Evolutionary conservation across 176 grass and related monocot genomes (phyloP).

Genomic region (Phoenix roebelenii): DNA sequence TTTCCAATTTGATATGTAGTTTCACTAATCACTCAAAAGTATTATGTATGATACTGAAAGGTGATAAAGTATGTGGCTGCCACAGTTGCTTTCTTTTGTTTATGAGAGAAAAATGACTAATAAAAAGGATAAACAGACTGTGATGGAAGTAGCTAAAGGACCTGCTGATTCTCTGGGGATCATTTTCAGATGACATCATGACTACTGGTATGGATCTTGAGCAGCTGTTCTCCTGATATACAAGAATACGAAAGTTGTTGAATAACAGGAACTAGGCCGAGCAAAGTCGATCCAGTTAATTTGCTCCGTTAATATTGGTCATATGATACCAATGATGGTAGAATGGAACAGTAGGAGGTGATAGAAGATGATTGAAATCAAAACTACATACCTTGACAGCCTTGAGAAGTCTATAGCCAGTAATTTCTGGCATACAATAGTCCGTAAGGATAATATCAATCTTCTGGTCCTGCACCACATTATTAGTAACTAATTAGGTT

Average conservation of each 20-base stretch:
- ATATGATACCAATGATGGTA: not conserved
- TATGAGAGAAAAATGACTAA: too few species aligned
- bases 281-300: not conserved
- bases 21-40: too few species aligned
- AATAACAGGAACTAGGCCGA: not conserved
- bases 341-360: not conserved
- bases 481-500: too few species aligned
- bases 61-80: too few species aligned
- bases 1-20: too few species aligned
- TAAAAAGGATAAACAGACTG: too few species aligned
- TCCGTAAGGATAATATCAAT: conserved; percentile 94
- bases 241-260: not conserved
- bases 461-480: conserved; percentile 49
- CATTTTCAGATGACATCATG: conserved; percentile 98
- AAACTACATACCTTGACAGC: conserved; percentile 51
- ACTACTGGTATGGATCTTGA: conserved; percentile 77
- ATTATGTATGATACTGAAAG: too few species aligned
- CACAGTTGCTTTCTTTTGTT: too few species aligned
- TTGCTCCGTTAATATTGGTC: not conserved
- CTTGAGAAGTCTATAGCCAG: conserved; percentile 82
- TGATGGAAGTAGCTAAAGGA: conserved; percentile 1
- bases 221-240: conserved; percentile 56
- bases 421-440: conserved; percentile 98
- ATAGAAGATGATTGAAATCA: not conserved
- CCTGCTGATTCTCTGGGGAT: conserved; percentile 97